These are phyloP conservation scores for Orbilia ellipsospora DNA, from an alignment of 2,329 filamentous ascomycete genomes.

Conservation along the genomic window DNA sequence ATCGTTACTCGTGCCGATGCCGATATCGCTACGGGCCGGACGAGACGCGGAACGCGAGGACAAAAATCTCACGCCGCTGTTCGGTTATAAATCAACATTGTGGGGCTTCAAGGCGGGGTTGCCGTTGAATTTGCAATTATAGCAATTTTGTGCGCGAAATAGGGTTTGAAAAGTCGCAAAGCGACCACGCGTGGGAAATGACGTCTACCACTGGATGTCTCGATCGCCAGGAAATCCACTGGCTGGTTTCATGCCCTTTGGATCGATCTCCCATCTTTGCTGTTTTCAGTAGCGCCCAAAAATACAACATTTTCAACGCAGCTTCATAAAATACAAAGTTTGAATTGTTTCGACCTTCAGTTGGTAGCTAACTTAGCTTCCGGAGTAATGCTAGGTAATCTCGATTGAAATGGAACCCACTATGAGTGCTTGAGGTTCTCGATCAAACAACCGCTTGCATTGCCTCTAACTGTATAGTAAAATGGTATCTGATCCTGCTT, in stretches of 20 bases:
- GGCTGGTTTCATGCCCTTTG: background rate
- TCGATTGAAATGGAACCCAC: no score
- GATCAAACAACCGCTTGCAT: no score
- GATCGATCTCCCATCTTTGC: slow-evolving; percentile 1
- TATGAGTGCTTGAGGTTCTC: no score
- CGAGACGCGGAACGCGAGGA: background rate
- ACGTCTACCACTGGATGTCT: background rate
- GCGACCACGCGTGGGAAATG: background rate
- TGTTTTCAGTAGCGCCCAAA: background rate
- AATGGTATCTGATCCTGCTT: no score
- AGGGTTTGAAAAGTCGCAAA: slow-evolving; percentile 4
- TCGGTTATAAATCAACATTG: background rate
- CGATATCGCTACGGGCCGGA: slow-evolving; percentile 4
- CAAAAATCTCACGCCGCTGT: slow-evolving; percentile 1
- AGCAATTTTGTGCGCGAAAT: slow-evolving; percentile 1
- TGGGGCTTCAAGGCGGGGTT: background rate
- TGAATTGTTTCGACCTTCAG: no score
- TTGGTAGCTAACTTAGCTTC: no score
- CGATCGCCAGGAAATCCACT: background rate
- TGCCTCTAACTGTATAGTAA: no score
- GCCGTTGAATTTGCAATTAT: background rate
- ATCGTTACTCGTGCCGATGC: background rate
- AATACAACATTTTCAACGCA: slow-evolving; percentile 9
- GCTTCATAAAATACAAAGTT: background rate
- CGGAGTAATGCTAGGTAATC: no score